These are phyloP conservation scores for Backusella macrospora DNA, from an alignment of 192 early-diverging fungal genomes.

Conservation along the genomic window DNA sequence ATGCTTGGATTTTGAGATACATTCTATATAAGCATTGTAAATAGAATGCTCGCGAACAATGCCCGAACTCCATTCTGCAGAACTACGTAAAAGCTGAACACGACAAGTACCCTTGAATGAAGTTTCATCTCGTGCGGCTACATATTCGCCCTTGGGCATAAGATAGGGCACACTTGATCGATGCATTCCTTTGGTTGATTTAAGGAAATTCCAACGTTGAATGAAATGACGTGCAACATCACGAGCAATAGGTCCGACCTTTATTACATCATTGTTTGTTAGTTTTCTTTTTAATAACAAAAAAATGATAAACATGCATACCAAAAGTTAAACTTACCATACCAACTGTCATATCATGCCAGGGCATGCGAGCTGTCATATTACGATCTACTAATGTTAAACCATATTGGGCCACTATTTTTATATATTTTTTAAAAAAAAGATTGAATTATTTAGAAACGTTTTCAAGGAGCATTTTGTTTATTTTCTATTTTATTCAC, in stretches of 20 bases:
- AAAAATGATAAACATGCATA: background rate
- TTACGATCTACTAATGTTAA: conserved; percentile 46
- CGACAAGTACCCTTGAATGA: conserved; percentile 63
- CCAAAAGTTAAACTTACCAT: conserved; percentile 45
- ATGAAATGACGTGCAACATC: conserved; percentile 87
- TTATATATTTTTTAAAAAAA: background rate
- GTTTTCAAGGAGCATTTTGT: background rate
- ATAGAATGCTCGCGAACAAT: conserved; percentile 70
- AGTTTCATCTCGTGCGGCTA: conserved; percentile 54
- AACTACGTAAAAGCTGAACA: conserved; percentile 70
- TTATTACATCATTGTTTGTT: background rate
- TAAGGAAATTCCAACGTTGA: conserved; percentile 89
- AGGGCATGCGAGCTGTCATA: conserved; percentile 73
- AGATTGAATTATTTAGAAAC: background rate
- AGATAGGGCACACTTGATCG: conserved; percentile 64
- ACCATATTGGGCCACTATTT: conserved; percentile 33
- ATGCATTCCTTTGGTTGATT: conserved; percentile 64
- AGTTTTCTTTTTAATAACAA: background rate
- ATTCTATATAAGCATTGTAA: conserved; percentile 72
- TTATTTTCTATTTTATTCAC: background rate
- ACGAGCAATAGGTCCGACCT: conserved; percentile 70
- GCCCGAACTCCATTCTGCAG: conserved; percentile 69
- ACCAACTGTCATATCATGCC: conserved; percentile 85
- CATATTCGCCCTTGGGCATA: conserved; percentile 76
- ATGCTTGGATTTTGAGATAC: conserved; percentile 16